These are phyloP conservation scores for Lichtheimia ramosa DNA, from an alignment of 371 early-diverging fungal species.

Conservation along the genomic window DNA sequence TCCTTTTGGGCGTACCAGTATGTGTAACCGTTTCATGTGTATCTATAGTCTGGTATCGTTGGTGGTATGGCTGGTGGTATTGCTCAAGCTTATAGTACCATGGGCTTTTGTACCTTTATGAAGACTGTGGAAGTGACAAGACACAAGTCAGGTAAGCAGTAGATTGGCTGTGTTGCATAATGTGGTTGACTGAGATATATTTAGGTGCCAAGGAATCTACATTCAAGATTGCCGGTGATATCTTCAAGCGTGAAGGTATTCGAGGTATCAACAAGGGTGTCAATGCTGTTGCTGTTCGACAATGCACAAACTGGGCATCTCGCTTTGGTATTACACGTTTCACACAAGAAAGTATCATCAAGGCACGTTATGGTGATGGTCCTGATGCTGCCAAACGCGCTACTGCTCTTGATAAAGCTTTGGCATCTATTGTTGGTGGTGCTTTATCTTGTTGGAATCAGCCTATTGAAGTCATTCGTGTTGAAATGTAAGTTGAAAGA, in stretches of 20 bases:
- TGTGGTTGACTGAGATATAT: neutral
- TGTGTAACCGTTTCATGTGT: neutral
- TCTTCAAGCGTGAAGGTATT: slow-evolving; percentile 91
- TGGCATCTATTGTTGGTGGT: slow-evolving; percentile 86
- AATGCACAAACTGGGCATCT: slow-evolving; percentile 97
- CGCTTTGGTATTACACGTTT: slow-evolving; percentile 90
- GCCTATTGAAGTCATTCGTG: slow-evolving; percentile 95
- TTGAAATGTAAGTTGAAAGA: slow-evolving; percentile 78
- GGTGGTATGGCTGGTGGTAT: slow-evolving; percentile 94
- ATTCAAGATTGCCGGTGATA: slow-evolving; percentile 81
- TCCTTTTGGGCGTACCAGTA: neutral
- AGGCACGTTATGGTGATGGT: slow-evolving; percentile 49
- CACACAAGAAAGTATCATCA: slow-evolving; percentile 76
- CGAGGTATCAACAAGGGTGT: slow-evolving; percentile 95
- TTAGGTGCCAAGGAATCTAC: slow-evolving; percentile 69
- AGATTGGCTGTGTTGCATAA: too few relatives aligned
- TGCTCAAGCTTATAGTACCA: slow-evolving; percentile 93
- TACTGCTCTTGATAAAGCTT: slow-evolving; percentile 61
- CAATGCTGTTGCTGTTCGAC: slow-evolving; percentile 88
- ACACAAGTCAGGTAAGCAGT: slow-evolving; percentile 74
- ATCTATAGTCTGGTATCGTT: slow-evolving; percentile 71
- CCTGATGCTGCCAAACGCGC: slow-evolving; percentile 30
- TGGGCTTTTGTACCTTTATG: slow-evolving; percentile 99
- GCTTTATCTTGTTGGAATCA: slow-evolving; percentile 97
- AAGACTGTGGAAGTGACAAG: slow-evolving; percentile 99